Percentiles rank a stretch among this genome's conserved stretches.
Conservation (phyloP, 306 rosid species). For the Citrullus mucosospermus region DNA sequence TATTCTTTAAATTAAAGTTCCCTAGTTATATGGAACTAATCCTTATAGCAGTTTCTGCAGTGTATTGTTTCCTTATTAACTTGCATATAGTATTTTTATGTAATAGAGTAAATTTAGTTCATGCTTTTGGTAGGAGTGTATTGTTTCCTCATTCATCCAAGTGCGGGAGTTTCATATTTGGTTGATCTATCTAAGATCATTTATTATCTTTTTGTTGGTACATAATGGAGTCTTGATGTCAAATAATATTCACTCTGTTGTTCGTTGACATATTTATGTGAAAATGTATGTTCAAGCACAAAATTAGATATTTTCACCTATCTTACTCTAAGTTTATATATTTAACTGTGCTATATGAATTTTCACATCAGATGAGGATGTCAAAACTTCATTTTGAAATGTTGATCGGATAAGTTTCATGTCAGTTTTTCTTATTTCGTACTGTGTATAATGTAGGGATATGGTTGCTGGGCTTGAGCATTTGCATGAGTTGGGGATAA, state of each 20-base stretch:
- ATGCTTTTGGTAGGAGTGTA: background rate
- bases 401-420: background rate
- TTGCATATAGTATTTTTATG: background rate
- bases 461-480: slow-evolving; percentile 69
- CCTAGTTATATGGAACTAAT: background rate
- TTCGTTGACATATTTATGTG: background rate
- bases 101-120: background rate
- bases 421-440: slow-evolving; percentile 1
- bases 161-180: background rate
- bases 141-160: background rate
- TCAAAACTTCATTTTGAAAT: no score
- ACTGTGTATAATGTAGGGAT: slow-evolving; percentile 35
- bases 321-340: background rate
- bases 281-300: background rate
- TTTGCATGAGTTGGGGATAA: slow-evolving; percentile 84
- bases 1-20: background rate
- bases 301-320: background rate
- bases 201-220: background rate
- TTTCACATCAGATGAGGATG: background rate
- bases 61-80: background rate
- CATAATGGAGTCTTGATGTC: background rate
- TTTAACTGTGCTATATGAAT: background rate
- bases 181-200: background rate
- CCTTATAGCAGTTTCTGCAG: background rate
- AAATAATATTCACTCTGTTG: background rate